A percentile compares a stretch with the other conserved stretches of the same genome.
These are phyloP conservation scores for Conringia planisiliqua DNA, from an alignment of 345 rosid genomes.

Conservation along the genomic window DNA sequence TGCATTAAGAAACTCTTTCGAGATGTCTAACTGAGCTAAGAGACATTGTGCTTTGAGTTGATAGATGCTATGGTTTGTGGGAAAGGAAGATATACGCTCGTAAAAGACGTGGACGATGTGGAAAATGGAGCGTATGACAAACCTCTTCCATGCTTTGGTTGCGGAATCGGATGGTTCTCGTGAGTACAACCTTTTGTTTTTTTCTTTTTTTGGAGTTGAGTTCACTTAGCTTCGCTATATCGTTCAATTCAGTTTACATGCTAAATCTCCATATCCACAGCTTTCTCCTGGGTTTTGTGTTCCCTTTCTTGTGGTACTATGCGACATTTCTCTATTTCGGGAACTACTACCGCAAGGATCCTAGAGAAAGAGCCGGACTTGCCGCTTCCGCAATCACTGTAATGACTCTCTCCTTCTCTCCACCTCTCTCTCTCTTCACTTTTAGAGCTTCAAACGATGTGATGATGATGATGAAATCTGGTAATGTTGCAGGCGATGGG, in stretches of 20 bases:
- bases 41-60: constrained; percentile 20
- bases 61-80: constrained; percentile 45
- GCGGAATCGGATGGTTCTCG: constrained; percentile 98
- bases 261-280: constrained; percentile 32
- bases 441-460: background rate
- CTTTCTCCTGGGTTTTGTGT: constrained; percentile 75
- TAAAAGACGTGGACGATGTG: constrained; percentile 64
- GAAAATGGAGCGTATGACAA: constrained; percentile 70
- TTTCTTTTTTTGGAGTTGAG: background rate
- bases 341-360: constrained; percentile 92
- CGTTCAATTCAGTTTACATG: background rate
- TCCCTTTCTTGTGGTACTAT: constrained; percentile 90
- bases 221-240: background rate
- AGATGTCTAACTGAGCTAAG: constrained; percentile 8
- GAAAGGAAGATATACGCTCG: constrained; percentile 73
- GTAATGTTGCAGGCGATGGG: constrained; percentile 70
- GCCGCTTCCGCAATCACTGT: constrained; percentile 98
- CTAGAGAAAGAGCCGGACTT: constrained; percentile 97
- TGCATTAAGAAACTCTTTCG: background rate
- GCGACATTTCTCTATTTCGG: constrained; percentile 87
- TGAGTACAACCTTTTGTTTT: constrained; percentile 35
- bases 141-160: constrained; percentile 94
- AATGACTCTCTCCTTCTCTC: constrained; percentile 17
- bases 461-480: background rate
- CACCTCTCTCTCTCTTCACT: background rate